A percentile compares a stretch with the other conserved stretches of the same genome.
phyloP scores from a whole-genome alignment of 2,329 filamentous ascomycete species.

The Diplocarpon mali region DNA sequence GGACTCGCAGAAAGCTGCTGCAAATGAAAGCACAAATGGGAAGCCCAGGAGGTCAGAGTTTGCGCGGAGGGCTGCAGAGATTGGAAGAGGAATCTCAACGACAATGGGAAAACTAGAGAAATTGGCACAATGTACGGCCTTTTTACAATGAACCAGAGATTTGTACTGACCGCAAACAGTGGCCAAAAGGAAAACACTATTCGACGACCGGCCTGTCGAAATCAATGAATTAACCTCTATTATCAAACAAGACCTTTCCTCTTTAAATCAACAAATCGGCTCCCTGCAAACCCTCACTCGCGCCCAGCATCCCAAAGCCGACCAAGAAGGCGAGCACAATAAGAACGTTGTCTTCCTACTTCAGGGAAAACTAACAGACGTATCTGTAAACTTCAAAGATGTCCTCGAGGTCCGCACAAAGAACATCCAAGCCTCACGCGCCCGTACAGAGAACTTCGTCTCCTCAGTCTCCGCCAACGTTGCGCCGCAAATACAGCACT shows the following conservation, averaged over 20 bases:
- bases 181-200: constrained; percentile 92
- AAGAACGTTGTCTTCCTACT: constrained; percentile 92
- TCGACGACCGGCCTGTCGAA: constrained; percentile 92
- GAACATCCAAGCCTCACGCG: constrained; percentile 90
- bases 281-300: constrained; percentile 67
- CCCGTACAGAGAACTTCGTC: constrained; percentile 92
- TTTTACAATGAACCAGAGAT: background rate
- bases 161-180: constrained; percentile 37
- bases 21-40: constrained; percentile 38
- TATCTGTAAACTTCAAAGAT: constrained; percentile 93
- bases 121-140: constrained; percentile 62
- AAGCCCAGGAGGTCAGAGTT: constrained; percentile 73
- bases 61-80: constrained; percentile 80
- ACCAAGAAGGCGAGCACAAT: constrained; percentile 91
- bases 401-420: constrained; percentile 92
- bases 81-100: constrained; percentile 79
- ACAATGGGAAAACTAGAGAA: constrained; percentile 95
- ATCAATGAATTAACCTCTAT: constrained; percentile 95
- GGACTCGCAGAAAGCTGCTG: constrained; percentile 57
- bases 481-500: constrained; percentile 56
- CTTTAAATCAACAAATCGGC: constrained; percentile 77
- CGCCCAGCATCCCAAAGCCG: constrained; percentile 59
- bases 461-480: constrained; percentile 74
- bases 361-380: constrained; percentile 84
- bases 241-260: constrained; percentile 92